Base-by-base conservation (phyloP, 176 grass and related monocot species). In the Tillandsia fasciculata region DNA sequence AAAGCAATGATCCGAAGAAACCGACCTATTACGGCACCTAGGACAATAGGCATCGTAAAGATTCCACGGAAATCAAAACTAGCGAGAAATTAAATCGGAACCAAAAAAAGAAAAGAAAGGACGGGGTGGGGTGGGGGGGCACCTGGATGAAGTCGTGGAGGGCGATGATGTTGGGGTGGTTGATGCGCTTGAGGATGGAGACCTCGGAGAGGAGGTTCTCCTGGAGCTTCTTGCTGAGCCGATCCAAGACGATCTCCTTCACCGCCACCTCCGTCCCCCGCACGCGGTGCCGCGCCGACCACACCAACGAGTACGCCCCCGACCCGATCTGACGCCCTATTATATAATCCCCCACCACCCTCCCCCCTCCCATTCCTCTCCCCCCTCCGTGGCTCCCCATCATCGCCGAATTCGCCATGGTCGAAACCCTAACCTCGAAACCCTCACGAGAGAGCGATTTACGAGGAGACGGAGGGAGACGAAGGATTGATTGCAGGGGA, bases 121-220 rank as follows among this genome's bases (percentile, higher is more conserved):
- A 68, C 13, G 5, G 61, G 18, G 57, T 59, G 49, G 23, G 18
- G 57, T 59, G 49, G 23, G 4, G 12, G 52, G 18, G 23, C 68
- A 96, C 91, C 88, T 77, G 76, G 51, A 93, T 77, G 74, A 69
- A 99, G 64, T 92, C 82, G 64, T 85, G 75, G 63, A 93, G 82
- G 42, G 79, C 53, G 82, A 99, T 99, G 89, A 99, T 81, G 77
- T 99, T 99, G 26, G 87, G 82, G 56, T 99, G 94, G 17, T 52
- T 54, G 74, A 99, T 93, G 70, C 77, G 59, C 29, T 78, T 74
- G 63, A 99, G 94, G 80, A 99, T 90, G 79, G 69, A 83, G 74
- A 93, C 94, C 87, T 99, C 94, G 53, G 84, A 92, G 23, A 99
- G 86, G 12, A 99, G 87, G 79, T 87, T 93, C 3, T 93, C 89